Evolutionary conservation across 148 eudicot species (phyloP).

Genomic region (Euryodendron excelsum): DNA sequence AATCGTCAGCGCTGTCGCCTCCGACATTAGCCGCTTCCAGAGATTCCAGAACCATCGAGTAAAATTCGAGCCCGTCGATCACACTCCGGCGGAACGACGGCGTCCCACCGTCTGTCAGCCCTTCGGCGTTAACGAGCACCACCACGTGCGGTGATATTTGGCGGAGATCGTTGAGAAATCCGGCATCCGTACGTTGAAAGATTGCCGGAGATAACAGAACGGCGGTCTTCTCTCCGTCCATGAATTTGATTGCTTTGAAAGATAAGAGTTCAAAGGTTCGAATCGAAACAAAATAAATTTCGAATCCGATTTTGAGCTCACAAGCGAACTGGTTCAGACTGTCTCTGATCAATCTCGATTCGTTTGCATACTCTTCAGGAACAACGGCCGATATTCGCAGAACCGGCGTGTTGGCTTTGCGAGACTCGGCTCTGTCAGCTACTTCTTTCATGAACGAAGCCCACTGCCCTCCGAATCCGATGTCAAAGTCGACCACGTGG

Average conservation of each 20-base stretch:
- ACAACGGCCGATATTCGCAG: slow-evolving; percentile 75
- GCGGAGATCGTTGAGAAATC: slow-evolving; percentile 65
- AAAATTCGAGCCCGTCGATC: slow-evolving; percentile 67
- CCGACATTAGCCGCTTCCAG: slow-evolving; percentile 62
- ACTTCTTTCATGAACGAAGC: slow-evolving; percentile 83
- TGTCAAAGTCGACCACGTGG: slow-evolving; percentile 84
- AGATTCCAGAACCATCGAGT: slow-evolving; percentile 73
- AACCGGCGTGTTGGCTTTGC: slow-evolving; percentile 39
- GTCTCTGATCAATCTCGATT: slow-evolving; percentile 65
- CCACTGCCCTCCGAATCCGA: slow-evolving; percentile 93
- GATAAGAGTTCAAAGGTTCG: slow-evolving; percentile 60
- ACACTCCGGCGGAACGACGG: slow-evolving; percentile 50
- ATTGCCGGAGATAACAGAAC: slow-evolving; percentile 56
- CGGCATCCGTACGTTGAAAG: slow-evolving; percentile 52
- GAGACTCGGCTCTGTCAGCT: slow-evolving; percentile 47
- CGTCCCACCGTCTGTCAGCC: slow-evolving; percentile 53
- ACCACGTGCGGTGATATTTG: slow-evolving; percentile 51
- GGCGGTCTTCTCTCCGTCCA: slow-evolving; percentile 64
- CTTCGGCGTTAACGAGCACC: slow-evolving; percentile 70
- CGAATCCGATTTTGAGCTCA: slow-evolving; percentile 65
- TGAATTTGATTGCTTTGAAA: slow-evolving; percentile 59
- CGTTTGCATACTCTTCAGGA: slow-evolving; percentile 57
- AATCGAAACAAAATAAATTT: slow-evolving; percentile 54
- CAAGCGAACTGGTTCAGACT: slow-evolving; percentile 69
- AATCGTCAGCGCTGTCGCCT: slow-evolving; percentile 52